A percentile compares a stretch with the other conserved stretches of the same genome.
phyloP scores from a whole-genome alignment of 2,329 filamentous ascomycete species.

The Trichoderma sp. region DNA sequence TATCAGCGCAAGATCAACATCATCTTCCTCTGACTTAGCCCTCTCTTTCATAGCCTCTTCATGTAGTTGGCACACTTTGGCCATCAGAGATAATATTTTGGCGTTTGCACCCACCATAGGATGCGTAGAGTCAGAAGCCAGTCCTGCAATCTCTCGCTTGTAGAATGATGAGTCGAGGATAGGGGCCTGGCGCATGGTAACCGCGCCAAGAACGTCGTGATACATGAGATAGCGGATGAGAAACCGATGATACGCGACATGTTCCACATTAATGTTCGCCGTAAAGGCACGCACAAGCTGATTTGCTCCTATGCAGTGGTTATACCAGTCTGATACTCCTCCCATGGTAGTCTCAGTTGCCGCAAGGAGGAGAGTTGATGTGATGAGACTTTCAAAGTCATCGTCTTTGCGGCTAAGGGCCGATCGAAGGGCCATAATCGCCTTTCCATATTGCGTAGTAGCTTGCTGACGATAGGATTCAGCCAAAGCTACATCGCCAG shows the following conservation, averaged over 20 bases:
- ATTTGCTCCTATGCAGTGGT: neutral
- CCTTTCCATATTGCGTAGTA: neutral
- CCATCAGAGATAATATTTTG: neutral
- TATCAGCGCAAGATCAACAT: neutral
- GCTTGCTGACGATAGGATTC: neutral
- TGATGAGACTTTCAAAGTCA: neutral
- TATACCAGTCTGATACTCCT: neutral
- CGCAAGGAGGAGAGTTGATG: neutral
- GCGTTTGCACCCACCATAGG: neutral
- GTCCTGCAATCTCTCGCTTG: neutral
- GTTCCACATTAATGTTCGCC: neutral
- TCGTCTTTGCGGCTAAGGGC: neutral
- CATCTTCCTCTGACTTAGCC: neutral
- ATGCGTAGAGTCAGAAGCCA: neutral
- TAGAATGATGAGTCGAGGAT: neutral
- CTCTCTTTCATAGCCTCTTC: neutral
- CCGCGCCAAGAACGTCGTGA: neutral
- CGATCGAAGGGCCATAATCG: neutral
- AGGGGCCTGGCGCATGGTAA: neutral
- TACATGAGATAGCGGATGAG: neutral
- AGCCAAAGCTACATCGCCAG: neutral
- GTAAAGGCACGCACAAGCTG: neutral
- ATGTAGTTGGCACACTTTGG: neutral
- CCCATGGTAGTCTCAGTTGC: neutral
- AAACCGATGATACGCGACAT: neutral